Base-by-base conservation (phyloP, 164 flowering plant species). In the Tinospora cordifolia region DNA sequence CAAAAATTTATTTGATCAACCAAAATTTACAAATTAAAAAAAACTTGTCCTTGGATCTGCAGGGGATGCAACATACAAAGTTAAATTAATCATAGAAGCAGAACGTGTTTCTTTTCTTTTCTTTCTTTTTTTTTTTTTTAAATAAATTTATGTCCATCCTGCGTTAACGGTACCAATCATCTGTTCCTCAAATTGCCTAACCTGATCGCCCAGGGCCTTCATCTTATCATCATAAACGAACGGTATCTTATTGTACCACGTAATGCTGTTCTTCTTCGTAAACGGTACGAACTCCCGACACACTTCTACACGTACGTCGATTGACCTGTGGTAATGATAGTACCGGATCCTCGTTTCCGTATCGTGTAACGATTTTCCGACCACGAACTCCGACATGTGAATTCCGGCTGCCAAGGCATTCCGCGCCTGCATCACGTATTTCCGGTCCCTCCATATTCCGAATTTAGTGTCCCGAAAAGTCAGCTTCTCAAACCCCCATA, bases 241-340 rank as follows among this genome's bases (percentile, higher is more conserved):
- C 0, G 96, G 90, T n/a, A 83, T 66, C 65, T 87, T 81, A 9
- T 88, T 76, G 71, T 40, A 63, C 82, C 79, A 82, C 3, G 83
- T 86, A 0, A 79, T 79, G n/a, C 65, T 76, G 15, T 67, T 74
- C 75, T 75, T 81, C 6, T 81, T 81, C 38, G 88, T 67, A 3
- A 39, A 11, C 0, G 89, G 87, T 15, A 88, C 63, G 40, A 81
- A 59, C 3, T 78, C 77, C 63, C 86, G 83, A 77, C 96, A 90
- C 6, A 79, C 82, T 63, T 90, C 92, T 0, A 83, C 87, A 9
- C 59, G 41, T 1, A 84, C 84, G 0, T 84, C 64, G 70, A 90
- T 88, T 14, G 92, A 72, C 65, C 81, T 79, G 80, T 88, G 90
- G 77, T 87, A 89, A 71, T 89, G 90, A 63, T 81, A 88, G 71